phyloP scores from a whole-genome alignment of 2,329 filamentous ascomycete genomes.

The Cladosporium colombiae region DNA sequence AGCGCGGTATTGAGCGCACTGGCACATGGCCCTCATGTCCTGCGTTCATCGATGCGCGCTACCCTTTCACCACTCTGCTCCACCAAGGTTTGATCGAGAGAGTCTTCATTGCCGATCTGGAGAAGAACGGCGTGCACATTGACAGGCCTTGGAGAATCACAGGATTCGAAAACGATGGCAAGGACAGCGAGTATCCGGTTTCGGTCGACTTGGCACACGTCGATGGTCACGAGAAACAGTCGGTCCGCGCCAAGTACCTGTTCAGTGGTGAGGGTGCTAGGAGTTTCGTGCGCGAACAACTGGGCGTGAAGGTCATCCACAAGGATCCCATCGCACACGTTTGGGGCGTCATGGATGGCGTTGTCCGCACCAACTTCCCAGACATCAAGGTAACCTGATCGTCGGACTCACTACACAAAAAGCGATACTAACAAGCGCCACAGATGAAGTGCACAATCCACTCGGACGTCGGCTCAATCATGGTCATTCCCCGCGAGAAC shows the following conservation, averaged over 20 bases:
- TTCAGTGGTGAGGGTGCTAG: constrained; percentile 64
- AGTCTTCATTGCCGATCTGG: constrained; percentile 62
- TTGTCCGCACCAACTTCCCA: constrained; percentile 64
- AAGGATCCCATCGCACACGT: constrained; percentile 65
- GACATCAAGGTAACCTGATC: constrained; percentile 56
- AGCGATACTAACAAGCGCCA: constrained; percentile 9
- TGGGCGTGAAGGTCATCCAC: constrained; percentile 67
- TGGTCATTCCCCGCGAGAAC: constrained; percentile 60
- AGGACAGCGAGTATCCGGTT: constrained; percentile 72
- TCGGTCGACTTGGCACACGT: constrained; percentile 75
- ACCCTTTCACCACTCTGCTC: constrained; percentile 63
- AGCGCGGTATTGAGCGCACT: constrained; percentile 59
- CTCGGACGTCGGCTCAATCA: constrained; percentile 63
- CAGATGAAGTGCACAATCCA: constrained; percentile 69
- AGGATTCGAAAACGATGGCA: constrained; percentile 61
- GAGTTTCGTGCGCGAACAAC: constrained; percentile 60
- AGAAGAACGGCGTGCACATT: constrained; percentile 58
- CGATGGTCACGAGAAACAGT: constrained; percentile 71
- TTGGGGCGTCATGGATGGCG: constrained; percentile 68
- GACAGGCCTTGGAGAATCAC: constrained; percentile 64
- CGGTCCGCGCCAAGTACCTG: constrained; percentile 61
- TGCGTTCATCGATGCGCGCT: constrained; percentile 69
- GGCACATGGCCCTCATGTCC: constrained; percentile 85
- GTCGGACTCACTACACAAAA: neutral
- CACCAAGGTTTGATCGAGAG: constrained; percentile 65